phyloP scores from a whole-genome alignment of 768 basidiomycete genomes.

The Trichaptum fuscoviolaceum region DNA sequence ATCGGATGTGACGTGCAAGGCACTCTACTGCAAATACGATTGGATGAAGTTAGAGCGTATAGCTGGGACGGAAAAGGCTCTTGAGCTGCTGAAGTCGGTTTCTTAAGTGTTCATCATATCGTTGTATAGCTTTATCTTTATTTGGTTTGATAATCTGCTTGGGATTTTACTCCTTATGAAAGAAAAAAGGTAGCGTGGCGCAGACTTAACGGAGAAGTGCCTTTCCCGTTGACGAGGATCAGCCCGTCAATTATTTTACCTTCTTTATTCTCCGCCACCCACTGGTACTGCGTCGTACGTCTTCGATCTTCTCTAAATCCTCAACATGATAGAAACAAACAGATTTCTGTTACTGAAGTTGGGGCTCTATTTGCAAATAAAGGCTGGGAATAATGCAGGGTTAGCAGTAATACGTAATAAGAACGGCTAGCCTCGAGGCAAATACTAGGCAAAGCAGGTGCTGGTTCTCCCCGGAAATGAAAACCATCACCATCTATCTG shows the following conservation, averaged over 20 bases:
- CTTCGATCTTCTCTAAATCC: not conserved
- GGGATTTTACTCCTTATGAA: not conserved
- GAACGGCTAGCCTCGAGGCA: not conserved
- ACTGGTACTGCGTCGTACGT: not conserved
- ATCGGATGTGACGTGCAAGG: conserved; percentile 75
- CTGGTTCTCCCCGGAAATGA: not conserved
- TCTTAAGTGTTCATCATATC: not conserved
- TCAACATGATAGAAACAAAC: not conserved
- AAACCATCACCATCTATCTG: not conserved
- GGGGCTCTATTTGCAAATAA: not conserved
- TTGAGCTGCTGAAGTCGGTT: conserved; percentile 20
- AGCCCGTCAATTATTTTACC: not conserved
- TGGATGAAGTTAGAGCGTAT: conserved; percentile 84
- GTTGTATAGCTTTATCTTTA: not conserved
- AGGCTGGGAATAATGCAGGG: not conserved
- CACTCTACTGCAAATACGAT: conserved; percentile 87
- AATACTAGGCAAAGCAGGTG: not conserved
- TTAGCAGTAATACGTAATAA: not conserved
- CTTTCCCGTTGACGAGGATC: not conserved
- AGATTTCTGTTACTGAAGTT: not conserved
- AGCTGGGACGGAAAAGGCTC: conserved; percentile 42
- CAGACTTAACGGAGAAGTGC: not conserved
- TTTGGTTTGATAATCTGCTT: not conserved
- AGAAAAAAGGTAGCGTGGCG: not conserved
- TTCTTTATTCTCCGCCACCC: not conserved